A percentile compares a stretch with the other conserved stretches of the same genome.
phyloP scores from a whole-genome alignment of 78 protist species.

The Thecamonas trahens region DNA sequence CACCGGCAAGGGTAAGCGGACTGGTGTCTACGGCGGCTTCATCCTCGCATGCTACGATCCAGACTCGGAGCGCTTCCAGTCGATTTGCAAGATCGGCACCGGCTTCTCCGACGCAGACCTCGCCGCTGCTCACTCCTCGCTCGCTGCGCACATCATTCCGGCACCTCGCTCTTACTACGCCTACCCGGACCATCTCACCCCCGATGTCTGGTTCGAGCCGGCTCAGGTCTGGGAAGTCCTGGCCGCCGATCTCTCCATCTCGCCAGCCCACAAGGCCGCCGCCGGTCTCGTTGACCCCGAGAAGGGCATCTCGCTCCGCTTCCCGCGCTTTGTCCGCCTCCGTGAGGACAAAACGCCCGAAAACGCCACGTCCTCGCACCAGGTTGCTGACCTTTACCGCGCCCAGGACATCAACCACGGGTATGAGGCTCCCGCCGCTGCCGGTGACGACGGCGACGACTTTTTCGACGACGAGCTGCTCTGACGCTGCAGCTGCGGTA shows the following conservation, averaged over 20 bases:
- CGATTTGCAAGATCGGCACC: conserved; percentile 87
- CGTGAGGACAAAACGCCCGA: conserved; percentile 93
- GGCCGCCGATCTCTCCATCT: conserved; percentile 90
- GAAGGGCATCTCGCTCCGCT: conserved; percentile 96
- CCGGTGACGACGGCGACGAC: no score
- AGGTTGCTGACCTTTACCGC: conserved; percentile 56
- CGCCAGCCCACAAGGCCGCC: conserved; percentile 86
- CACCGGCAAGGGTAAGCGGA: conserved; percentile 93
- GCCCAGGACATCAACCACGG: conserved; percentile 20
- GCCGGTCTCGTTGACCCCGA: conserved; percentile 56
- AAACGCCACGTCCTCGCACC: conserved; percentile 84
- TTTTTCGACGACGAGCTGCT: no score
- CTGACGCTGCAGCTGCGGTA: no score
- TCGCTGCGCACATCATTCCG: conserved; percentile 32
- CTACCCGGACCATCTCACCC: conserved; percentile 9
- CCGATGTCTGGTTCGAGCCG: conserved; percentile 90
- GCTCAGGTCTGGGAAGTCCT: conserved; percentile 89
- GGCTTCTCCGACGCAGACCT: conserved; percentile 84
- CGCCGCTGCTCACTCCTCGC: conserved; percentile 15
- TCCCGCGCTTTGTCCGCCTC: conserved; percentile 92
- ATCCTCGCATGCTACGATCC: conserved; percentile 88
- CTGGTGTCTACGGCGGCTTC: conserved; percentile 88
- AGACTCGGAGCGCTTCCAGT: conserved; percentile 82
- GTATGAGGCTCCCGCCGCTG: no score
- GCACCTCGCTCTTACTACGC: conserved; percentile 12